phyloP scores from a whole-genome alignment of 768 basidiomycete species.

The Agrocybe pediades region DNA sequence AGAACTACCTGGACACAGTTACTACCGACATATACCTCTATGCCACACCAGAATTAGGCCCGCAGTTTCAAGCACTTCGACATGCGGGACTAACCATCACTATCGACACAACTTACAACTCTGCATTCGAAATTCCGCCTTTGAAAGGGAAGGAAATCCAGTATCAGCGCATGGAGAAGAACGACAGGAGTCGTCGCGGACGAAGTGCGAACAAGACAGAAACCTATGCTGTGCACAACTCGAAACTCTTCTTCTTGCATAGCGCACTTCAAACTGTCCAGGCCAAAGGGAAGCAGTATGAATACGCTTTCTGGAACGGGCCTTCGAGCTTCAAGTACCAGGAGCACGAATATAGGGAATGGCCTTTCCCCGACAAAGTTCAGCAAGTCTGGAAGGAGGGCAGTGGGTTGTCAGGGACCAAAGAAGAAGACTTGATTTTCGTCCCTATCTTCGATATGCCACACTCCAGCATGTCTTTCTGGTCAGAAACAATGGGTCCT shows the following conservation, averaged over 20 bases:
- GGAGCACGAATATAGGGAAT: slow-evolving; percentile 41
- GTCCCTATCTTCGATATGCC: slow-evolving; percentile 46
- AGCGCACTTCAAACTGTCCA: slow-evolving; percentile 34
- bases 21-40: slow-evolving; percentile 57
- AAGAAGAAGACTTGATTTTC: slow-evolving; percentile 47
- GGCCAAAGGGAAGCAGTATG: slow-evolving; percentile 33
- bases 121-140: slow-evolving; percentile 51
- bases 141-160: slow-evolving; percentile 30
- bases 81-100: slow-evolving; percentile 32
- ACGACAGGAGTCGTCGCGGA: slow-evolving; percentile 43
- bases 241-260: slow-evolving; percentile 54
- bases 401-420: slow-evolving; percentile 24
- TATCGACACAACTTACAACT: slow-evolving; percentile 47
- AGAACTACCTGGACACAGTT: slow-evolving; percentile 43
- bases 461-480: slow-evolving; percentile 28
- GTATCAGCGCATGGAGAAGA: slow-evolving; percentile 43
- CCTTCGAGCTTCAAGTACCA: slow-evolving; percentile 48
- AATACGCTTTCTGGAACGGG: slow-evolving; percentile 61
- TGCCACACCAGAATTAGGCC: slow-evolving; percentile 42
- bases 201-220: slow-evolving; percentile 39
- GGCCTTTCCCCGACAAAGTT: slow-evolving; percentile 49
- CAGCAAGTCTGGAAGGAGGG: slow-evolving; percentile 42
- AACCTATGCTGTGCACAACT: slow-evolving; percentile 54
- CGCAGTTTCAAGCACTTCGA: slow-evolving; percentile 31
- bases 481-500: slow-evolving; percentile 50